Conservation (phyloP, 1,284 basidiomycete genomes). For the Abortiporus biennis region DNA sequence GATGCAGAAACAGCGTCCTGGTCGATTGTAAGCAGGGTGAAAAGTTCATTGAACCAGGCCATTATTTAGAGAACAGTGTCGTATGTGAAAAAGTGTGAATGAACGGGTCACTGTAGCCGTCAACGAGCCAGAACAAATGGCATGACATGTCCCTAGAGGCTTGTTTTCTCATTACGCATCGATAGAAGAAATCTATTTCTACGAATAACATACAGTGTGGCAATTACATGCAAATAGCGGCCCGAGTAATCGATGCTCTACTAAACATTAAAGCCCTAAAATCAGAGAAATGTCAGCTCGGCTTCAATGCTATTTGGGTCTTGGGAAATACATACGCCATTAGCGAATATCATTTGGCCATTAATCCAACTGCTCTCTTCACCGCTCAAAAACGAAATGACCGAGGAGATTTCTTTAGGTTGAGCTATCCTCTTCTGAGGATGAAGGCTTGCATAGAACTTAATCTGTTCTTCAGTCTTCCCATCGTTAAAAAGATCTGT, state of each 20-base stretch:
- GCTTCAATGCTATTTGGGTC: no score
- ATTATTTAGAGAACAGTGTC: not conserved
- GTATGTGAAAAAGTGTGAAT: not conserved
- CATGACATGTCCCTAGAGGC: no score
- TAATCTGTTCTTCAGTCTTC: slow-evolving; percentile 42
- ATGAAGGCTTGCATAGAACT: slow-evolving; percentile 36
- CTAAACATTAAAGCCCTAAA: no score
- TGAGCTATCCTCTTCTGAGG: slow-evolving; percentile 41
- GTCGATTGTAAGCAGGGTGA: no score
- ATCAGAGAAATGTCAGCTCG: no score
- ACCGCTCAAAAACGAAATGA: slow-evolving; percentile 47
- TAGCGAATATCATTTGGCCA: slow-evolving; percentile 47
- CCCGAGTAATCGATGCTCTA: no score
- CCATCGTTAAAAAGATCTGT: slow-evolving; percentile 48
- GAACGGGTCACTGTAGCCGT: not conserved
- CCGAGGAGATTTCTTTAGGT: slow-evolving; percentile 47
- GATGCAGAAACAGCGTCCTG: no score
- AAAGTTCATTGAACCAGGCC: not conserved
- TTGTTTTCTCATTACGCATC: no score
- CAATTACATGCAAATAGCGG: no score
- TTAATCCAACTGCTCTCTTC: slow-evolving; percentile 50
- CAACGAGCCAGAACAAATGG: no score
- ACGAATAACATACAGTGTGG: no score
- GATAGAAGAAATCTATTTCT: no score
- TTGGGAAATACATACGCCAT: slow-evolving; percentile 50